Percentiles rank a stretch among this genome's conserved stretches.
Conservation (phyloP, 177 flowering plant genomes). For the Vitis hybrid region DNA sequence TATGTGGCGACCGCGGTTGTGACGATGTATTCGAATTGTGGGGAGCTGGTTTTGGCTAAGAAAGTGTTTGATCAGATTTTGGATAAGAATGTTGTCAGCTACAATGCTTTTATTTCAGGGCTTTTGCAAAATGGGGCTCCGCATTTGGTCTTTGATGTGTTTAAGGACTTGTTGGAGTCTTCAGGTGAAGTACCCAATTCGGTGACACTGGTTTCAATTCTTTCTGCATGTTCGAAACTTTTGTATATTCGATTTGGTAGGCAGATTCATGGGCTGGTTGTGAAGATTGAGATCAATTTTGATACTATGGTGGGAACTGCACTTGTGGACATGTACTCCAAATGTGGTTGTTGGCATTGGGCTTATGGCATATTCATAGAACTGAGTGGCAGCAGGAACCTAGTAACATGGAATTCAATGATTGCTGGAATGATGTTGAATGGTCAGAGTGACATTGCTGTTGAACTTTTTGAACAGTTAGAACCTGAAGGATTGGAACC, state of each 20-base stretch:
- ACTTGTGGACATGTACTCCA: constrained; percentile 70
- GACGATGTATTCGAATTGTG: constrained; percentile 53
- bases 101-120: constrained; percentile 64
- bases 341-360: constrained; percentile 53
- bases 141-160: constrained; percentile 35
- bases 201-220: constrained; percentile 57
- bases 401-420: constrained; percentile 74
- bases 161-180: constrained; percentile 43
- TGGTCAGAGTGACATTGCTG: constrained; percentile 49
- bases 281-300: constrained; percentile 29
- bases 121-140: constrained; percentile 44
- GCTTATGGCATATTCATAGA: constrained; percentile 48
- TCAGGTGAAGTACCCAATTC: constrained; percentile 38
- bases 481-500: constrained; percentile 48
- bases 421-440: constrained; percentile 64
- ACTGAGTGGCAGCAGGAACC: constrained; percentile 36
- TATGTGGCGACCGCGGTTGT: constrained; percentile 60
- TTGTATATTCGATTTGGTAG: constrained; percentile 39
- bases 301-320: constrained; percentile 63
- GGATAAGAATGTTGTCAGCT: constrained; percentile 54
- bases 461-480: constrained; percentile 48
- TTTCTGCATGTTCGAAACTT: constrained; percentile 58
- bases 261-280: constrained; percentile 52
- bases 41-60: constrained; percentile 35
- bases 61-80: constrained; percentile 41